Evolutionary conservation across 108 stramenopile species (phyloP).

Genomic region (Discostella pseudostelligera): DNA sequence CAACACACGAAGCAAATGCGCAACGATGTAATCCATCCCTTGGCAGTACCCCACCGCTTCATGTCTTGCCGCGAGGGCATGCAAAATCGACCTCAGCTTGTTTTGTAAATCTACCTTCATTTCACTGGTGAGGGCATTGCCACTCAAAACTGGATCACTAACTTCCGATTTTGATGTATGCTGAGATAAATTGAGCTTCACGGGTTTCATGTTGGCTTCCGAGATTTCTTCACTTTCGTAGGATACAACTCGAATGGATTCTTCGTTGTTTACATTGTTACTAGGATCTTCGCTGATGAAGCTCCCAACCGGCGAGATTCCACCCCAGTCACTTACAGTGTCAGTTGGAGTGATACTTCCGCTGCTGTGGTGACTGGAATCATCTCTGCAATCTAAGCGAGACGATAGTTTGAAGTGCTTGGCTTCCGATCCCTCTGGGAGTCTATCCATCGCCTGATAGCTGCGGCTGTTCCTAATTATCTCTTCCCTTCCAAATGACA

Average conservation of each 20-base stretch:
- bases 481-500: slow-evolving; percentile 76
- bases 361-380: slow-evolving; percentile 46
- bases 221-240: slow-evolving; percentile 14
- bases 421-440: slow-evolving; percentile 57
- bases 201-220: slow-evolving; percentile 22
- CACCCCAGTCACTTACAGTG: slow-evolving; percentile 88
- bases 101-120: slow-evolving; percentile 76
- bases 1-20: slow-evolving; percentile 81
- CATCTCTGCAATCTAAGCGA: slow-evolving; percentile 29
- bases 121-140: slow-evolving; percentile 72
- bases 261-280: slow-evolving; percentile 14
- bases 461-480: slow-evolving; percentile 59
- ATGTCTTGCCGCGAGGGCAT: slow-evolving; percentile 78
- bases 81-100: slow-evolving; percentile 76
- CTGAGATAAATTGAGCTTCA: slow-evolving; percentile 17
- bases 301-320: slow-evolving; percentile 71
- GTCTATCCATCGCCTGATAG: slow-evolving; percentile 52
- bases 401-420: slow-evolving; percentile 43
- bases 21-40: slow-evolving; percentile 90
- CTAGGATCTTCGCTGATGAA: slow-evolving; percentile 43
- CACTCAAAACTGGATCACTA: slow-evolving; percentile 67
- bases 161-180: slow-evolving; percentile 33
- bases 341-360: slow-evolving; percentile 64
- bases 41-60: slow-evolving; percentile 86
- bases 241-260: slow-evolving; percentile 14